These are phyloP conservation scores for Monosporascus sp. DNA, from an alignment of 2,329 filamentous ascomycete genomes.

Conservation along the genomic window DNA sequence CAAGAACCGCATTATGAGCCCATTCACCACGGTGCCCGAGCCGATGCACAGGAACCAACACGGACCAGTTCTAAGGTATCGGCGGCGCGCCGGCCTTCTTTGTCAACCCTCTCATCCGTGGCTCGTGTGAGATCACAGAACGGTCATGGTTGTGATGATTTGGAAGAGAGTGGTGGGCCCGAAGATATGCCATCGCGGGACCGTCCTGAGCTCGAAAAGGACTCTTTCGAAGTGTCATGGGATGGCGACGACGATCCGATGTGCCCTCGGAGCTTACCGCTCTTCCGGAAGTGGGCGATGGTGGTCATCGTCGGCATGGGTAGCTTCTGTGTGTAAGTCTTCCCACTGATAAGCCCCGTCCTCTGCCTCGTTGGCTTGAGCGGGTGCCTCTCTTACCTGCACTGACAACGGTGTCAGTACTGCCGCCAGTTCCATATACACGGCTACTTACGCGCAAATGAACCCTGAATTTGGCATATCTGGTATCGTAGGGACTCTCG, in stretches of 20 bases:
- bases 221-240: constrained; percentile 66
- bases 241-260: constrained; percentile 68
- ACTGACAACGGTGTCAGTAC: constrained; percentile 48
- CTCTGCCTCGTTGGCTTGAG: no score
- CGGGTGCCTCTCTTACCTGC: constrained; percentile 1
- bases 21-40: not conserved
- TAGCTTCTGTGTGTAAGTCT: constrained; percentile 78
- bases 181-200: constrained; percentile 2
- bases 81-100: not conserved
- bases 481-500: constrained; percentile 68
- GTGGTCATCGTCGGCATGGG: constrained; percentile 67
- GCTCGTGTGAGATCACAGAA: constrained; percentile 18
- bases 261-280: constrained; percentile 66
- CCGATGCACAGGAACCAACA: not conserved
- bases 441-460: constrained; percentile 73
- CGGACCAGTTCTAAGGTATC: not conserved
- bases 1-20: not conserved
- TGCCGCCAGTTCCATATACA: constrained; percentile 83
- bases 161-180: constrained; percentile 11
- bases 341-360: not conserved
- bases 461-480: constrained; percentile 68
- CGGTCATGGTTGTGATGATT: constrained; percentile 17
- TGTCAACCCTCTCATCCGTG: constrained; percentile 1
- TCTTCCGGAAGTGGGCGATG: constrained; percentile 70
- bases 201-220: constrained; percentile 23